Base-by-base conservation (phyloP, 768 basidiomycete genomes). In the Tulasnella sp. region DNA sequence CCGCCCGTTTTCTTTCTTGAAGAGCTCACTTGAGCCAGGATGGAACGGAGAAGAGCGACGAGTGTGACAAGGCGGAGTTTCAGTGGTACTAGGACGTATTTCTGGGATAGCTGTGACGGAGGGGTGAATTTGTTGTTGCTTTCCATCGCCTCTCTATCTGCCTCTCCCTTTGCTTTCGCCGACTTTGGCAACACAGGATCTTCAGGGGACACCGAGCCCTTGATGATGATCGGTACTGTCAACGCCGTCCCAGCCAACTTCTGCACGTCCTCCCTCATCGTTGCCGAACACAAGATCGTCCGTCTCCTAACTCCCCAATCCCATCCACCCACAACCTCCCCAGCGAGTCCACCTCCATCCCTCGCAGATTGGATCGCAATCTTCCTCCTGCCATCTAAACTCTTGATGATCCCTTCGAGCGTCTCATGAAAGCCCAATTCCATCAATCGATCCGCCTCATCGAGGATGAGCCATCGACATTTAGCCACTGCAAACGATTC, bases 361-460 rank as follows among this genome's bases (percentile, higher is more conserved):
- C 77, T 72, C 52, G 81, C 74, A 0, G 84, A 48, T 69, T 58
- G 54, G 21, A 66, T 74, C 65, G 89, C 91, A 5, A 93, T 75
- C 63, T 81, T 83, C 52, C 80, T 72, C 53, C 91, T 79, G 0
- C 91, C 92, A 60, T 97, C 92, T 21, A 99, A 70, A 9, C 86
- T 84, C 66, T 84, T 80, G 34, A 98, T 73, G 63, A 98, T 96
- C 1, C 90, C 92, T 58, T 79, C 81, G 66, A 99, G 87, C 0
- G 92, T 90, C 67, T 98, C 92, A 69, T 96, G 93, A 63, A 99
- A 99, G 0, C 96, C 96, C 44, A 98, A 81, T 63, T 98, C 93
- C 93, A 98, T 98, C 52, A 99, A 73, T 43, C 92, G 78, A 71
- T 99, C 96, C 4, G 94, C 93, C 73, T 99, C 96, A 68, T 99